Conservation (phyloP, 176 grass and related monocot genomes). For the Ampelocalamus luodianensis region DNA sequence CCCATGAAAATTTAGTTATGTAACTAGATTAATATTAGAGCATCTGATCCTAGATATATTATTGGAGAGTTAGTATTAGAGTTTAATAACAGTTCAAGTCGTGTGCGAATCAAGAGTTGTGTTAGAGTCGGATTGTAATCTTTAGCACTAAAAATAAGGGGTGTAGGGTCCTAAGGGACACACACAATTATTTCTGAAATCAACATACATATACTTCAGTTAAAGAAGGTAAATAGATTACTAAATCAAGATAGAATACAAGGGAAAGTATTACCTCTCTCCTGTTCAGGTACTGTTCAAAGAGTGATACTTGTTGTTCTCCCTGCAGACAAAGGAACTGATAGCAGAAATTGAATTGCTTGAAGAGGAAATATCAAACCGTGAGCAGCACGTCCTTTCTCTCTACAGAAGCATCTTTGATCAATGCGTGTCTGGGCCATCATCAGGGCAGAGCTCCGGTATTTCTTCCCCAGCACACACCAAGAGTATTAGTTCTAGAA, state of each 20-base stretch:
- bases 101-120: too few relatives aligned
- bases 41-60: not conserved
- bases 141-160: too few relatives aligned
- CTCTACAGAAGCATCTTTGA: conserved; percentile 97
- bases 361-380: conserved; percentile 89
- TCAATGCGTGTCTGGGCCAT: conserved; percentile 64
- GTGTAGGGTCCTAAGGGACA: too few relatives aligned
- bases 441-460: conserved; percentile 84
- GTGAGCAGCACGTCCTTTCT: conserved; percentile 92
- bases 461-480: conserved; percentile 77
- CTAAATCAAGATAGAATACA: not conserved
- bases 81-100: too few relatives aligned
- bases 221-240: conserved; percentile 20
- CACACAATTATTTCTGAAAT: too few relatives aligned
- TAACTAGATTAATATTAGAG: not conserved
- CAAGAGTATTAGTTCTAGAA: conserved; percentile 47
- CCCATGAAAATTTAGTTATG: not conserved
- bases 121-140: too few relatives aligned
- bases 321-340: conserved; percentile 77
- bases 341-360: conserved; percentile 93
- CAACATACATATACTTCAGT: not conserved
- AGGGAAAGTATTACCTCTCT: not conserved
- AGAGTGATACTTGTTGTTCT: conserved; percentile 1
- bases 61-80: not conserved
- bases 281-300: conserved; percentile 1